Base-by-base conservation (phyloP, 805 yeast species). In the Saccharomycopsis selenospora region DNA sequence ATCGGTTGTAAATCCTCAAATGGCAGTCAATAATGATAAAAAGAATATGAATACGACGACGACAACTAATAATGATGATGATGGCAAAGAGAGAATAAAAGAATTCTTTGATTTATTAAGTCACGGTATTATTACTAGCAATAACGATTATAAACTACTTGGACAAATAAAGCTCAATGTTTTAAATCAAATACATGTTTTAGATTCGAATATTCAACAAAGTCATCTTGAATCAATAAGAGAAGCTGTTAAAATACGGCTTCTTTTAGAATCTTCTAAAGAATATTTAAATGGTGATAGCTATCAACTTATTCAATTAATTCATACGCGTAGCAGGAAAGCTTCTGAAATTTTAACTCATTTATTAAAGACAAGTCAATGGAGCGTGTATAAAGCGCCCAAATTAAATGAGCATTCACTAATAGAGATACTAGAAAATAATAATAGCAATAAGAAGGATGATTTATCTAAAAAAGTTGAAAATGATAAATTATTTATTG, bases 21-120 rank as follows among this genome's bases (percentile, higher is more conserved):
- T 50, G 55, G 17, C 36, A 52, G 10, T 43, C 45, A n/a, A 41
- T 46, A n/a, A n/a, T n/a, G n/a, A n/a, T n/a, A n/a, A n/a, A n/a
- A n/a, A n/a, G n/a, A n/a, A n/a, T n/a, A n/a, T n/a, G n/a, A n/a
- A n/a, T n/a, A n/a, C n/a, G n/a, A n/a, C n/a, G n/a, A n/a, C n/a
- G n/a, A n/a, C n/a, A n/a, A n/a, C n/a, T n/a, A n/a, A n/a, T n/a
- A n/a, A n/a, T n/a, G n/a, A n/a, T n/a, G n/a, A n/a, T n/a, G n/a
- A n/a, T n/a, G n/a, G 22, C 13, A 36, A 3, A 29, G 49, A 23
- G 36, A 45, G 36, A n/a, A 20, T 33, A 10, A 20, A 33, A 20
- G 38, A 33, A 20, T 33, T 33, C 5, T 20, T 33, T 14, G 38
- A 33, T 7, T 33, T 20, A 7, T 33, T 33, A 20, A 33, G 38